A percentile compares a stretch with the other conserved stretches of the same genome.
phyloP scores from a whole-genome alignment of 140 eudicot species.

The Artemisia princeps region DNA sequence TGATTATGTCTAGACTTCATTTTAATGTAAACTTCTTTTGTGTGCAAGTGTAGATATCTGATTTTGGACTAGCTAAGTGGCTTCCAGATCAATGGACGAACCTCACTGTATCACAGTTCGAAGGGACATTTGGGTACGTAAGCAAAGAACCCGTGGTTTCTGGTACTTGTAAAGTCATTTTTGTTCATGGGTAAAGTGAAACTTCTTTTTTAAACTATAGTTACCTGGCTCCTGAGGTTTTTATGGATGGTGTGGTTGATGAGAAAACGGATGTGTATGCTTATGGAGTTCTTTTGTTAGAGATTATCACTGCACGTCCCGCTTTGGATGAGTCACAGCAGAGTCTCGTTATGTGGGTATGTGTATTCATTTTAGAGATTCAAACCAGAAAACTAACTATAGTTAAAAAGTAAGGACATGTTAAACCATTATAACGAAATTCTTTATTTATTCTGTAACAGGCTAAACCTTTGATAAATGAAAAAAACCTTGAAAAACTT shows the following conservation, averaged over 20 bases:
- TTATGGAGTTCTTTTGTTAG: constrained; percentile 68
- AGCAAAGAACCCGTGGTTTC: not conserved
- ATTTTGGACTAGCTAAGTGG: constrained; percentile 95
- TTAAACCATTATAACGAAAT: not conserved
- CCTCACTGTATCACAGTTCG: constrained; percentile 71
- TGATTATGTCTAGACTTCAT: constrained; percentile 14
- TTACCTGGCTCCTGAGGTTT: constrained; percentile 89
- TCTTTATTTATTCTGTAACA: constrained; percentile 20
- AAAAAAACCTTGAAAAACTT: constrained; percentile 37
- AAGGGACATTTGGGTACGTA: constrained; percentile 83
- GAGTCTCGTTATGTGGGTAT: constrained; percentile 89
- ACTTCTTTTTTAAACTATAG: constrained; percentile 33
- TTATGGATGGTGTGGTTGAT: constrained; percentile 71
- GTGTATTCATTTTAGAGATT: constrained; percentile 17
- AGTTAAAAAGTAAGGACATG: not conserved
- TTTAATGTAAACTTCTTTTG: constrained; percentile 13
- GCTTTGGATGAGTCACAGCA: constrained; percentile 57
- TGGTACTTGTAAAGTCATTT: not conserved
- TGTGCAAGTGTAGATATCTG: constrained; percentile 51
- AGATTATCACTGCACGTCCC: constrained; percentile 74
- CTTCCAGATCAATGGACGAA: constrained; percentile 91
- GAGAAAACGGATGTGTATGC: constrained; percentile 89
- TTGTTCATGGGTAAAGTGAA: not conserved
- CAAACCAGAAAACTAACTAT: not conserved
- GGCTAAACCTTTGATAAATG: constrained; percentile 60